phyloP scores from a whole-genome alignment of 305 asterid species.

The Striga hermonthica region DNA sequence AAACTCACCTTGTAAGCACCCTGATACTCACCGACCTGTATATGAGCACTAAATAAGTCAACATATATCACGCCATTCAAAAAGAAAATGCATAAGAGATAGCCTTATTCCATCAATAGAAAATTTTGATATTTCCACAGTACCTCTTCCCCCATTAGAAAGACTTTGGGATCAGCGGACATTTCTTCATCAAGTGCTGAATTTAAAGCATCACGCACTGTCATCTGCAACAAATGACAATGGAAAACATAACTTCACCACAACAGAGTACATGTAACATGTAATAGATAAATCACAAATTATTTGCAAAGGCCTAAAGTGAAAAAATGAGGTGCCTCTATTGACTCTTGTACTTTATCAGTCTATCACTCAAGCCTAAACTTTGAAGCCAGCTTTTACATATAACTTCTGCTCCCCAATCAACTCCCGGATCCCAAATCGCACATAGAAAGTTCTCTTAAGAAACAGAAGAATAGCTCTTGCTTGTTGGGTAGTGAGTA shows the following conservation, averaged over 20 bases:
- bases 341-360: background rate
- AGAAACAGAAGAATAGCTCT: too few relatives aligned
- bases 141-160: constrained; percentile 97
- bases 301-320: background rate
- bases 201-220: constrained; percentile 86
- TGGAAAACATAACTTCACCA: constrained; percentile 21
- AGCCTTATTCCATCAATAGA: background rate
- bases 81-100: background rate
- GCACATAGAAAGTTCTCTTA: too few relatives aligned
- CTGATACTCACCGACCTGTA: constrained; percentile 92
- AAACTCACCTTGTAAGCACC: constrained; percentile 88
- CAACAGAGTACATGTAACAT: constrained; percentile 17
- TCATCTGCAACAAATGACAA: constrained; percentile 55
- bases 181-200: constrained; percentile 96
- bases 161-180: constrained; percentile 88
- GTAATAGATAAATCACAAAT: constrained; percentile 1
- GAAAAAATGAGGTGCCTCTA: constrained; percentile 1
- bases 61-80: constrained; percentile 16
- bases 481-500: too few relatives aligned
- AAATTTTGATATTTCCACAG: constrained; percentile 8
- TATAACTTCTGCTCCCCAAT: background rate
- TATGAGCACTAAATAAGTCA: constrained; percentile 26
- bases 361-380: background rate
- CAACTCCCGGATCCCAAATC: too few relatives aligned
- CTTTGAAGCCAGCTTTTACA: background rate